Evolutionary conservation across 495 filamentous ascomycete species (phyloP), one percentile per base, ranked within the genome.

Genomic region (Hyaloscypha hepaticicola): DNA sequence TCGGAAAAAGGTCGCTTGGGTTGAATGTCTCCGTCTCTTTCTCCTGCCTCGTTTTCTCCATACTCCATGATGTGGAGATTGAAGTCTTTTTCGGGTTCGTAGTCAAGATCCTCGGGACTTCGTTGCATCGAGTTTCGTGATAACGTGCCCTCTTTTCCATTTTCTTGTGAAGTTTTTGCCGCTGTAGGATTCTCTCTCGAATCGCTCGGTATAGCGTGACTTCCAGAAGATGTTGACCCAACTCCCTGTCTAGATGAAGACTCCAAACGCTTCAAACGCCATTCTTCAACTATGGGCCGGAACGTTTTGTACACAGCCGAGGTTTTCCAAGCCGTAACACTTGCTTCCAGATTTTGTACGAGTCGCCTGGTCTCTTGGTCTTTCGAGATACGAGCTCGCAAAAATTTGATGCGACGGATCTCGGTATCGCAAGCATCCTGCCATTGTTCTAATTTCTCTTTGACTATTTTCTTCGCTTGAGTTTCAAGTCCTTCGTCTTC

Each of bases 41-140:
- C 55, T 7, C 28, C 3, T 14, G 8, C 31, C 9, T 57, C 28
- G 14, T 21, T 21, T 28, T 57, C 55, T 33, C 31, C 55, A 4
- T 57, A 31, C 55, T 57, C 28, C 4, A 57, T 57, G 25, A 57
- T 57, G 22, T 57, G 55, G 29, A 57, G 16, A 21, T 57, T 57
- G 55, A 22, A 57, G 31, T 57, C 55, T 26, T 57, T 57, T n/a
- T 57, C 55, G 8, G 28, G 55, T 33, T 57, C 55, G n/a, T 57
- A 57, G n/a, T n/a, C n/a, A n/a, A n/a, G n/a, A 12, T 53, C n/a
- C 50, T 8, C 50, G 3, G 4, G 22, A n/a, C n/a, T n/a, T n/a
- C n/a, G n/a, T n/a, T n/a, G n/a, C 16, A 6, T 21, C 49, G 5
- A n/a, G 6, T 51, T 6, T 51, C 24, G 31, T 5, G 31, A 34